Base-by-base conservation (phyloP, 257 asterid species). In the Galeopsis tetrahit region DNA sequence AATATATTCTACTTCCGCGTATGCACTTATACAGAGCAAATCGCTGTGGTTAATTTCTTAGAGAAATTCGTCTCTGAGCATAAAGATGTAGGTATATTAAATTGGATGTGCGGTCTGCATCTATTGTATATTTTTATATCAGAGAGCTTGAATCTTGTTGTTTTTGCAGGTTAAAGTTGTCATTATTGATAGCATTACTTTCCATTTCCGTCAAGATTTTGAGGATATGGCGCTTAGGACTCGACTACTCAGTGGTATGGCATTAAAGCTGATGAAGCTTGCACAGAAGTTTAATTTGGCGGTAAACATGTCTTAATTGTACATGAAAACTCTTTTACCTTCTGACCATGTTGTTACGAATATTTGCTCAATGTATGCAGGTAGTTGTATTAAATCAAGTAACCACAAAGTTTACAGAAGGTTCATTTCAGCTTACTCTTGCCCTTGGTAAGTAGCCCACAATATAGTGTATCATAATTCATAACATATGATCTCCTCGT, bases 191-290 rank as follows among this genome's bases (percentile, higher is more conserved):
- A 94, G 99, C 88, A 88, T 94, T 61, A 86, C 97, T 55, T 91
- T 91, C 85, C 99, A 91, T 85, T 94, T 94, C 84, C 96, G 98
- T 71, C 96, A 89, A 78, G 96, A 94, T 82, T 94, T 94, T 51
- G 97, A 87, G 80, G 93, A 94, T 82, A 91, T 88, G 99, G 96
- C 96, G 63, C 96, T 83, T 69, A 81, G 99, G 82, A 91, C 99
- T 76, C 85, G 97, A 62, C 76, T 91, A 40, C 97, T 94, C 9
- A 85, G 96, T 79, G 97, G 87, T 77, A 85, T 88, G 83, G 96
- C 98, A 58, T 79, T 91, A 70, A 92, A 91, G 79, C 62, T 91
- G 85, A 91, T 89, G 99, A 91, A 88, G 75, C 97, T 94, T 71
- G 92, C 99, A 4, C 87, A 90, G 77, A 89, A 87, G 69, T 85